These are phyloP conservation scores for Plasmopara viticola DNA, from an alignment of 352 stramenopile species.

Conservation along the genomic window DNA sequence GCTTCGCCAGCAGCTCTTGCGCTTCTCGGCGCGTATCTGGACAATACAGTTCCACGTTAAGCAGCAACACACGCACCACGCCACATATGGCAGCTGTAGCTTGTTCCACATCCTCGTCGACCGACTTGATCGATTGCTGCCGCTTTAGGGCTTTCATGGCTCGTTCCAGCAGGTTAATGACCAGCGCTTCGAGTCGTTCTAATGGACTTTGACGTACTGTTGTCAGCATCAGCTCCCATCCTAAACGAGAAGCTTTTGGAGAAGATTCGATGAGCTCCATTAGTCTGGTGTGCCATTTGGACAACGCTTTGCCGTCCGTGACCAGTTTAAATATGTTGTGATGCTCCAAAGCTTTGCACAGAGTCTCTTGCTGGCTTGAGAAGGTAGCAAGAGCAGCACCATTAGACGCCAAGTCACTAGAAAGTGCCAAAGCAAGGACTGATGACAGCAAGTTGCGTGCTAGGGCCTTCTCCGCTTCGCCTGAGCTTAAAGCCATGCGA, in stretches of 20 bases:
- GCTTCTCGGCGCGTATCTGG: constrained; percentile 54
- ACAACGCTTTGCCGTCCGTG: constrained; percentile 63
- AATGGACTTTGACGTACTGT: constrained; percentile 51
- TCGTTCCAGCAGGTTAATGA: constrained; percentile 53
- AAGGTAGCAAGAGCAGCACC: constrained; percentile 33
- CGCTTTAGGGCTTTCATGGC: constrained; percentile 68
- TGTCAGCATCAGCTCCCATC: constrained; percentile 57
- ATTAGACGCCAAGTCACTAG: constrained; percentile 46
- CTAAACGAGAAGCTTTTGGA: constrained; percentile 30
- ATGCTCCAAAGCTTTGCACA: constrained; percentile 39
- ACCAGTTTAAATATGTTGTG: constrained; percentile 76
- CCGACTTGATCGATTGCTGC: constrained; percentile 26
- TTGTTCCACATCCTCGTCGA: constrained; percentile 25
- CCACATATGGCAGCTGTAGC: constrained; percentile 35
- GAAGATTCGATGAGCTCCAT: constrained; percentile 45
- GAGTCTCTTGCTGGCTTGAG: constrained; percentile 41
- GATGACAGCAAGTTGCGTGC: constrained; percentile 79
- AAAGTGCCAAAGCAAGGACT: constrained; percentile 63
- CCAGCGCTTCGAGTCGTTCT: constrained; percentile 48
- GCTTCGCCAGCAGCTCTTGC: constrained; percentile 53
- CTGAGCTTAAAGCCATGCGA: not conserved
- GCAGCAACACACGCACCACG: constrained; percentile 40
- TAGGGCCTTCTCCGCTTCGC: constrained; percentile 26
- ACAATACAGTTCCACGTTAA: constrained; percentile 42
- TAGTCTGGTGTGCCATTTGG: constrained; percentile 64